Evolutionary conservation across 768 basidiomycete genomes (phyloP), one percentile per base, ranked within the genome.

Genomic region (Guyanaporus albipodus): DNA sequence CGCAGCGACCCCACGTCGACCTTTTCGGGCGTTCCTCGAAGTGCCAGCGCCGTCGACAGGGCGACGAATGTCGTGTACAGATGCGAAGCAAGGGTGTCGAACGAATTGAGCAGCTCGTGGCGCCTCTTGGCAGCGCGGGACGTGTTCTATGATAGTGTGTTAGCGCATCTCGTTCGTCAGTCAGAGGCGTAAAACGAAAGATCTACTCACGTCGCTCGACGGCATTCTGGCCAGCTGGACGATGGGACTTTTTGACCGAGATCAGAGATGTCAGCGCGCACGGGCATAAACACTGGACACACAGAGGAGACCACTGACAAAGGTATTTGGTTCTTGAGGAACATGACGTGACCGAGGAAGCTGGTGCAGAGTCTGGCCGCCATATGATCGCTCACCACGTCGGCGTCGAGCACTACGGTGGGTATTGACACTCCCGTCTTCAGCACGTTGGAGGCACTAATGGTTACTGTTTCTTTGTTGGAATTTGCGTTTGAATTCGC

Each of bases 321-420:
- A 1, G 87, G 87, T 0, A 89, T 72, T 55, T 90, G 87, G 52
- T 77, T 83, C 61, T 90, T 91, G 45, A 90, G 68, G 58, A 86
- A 91, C 15, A 90, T 62, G 2, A 88, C 74, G 58, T 89, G 86
- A 0, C 80, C 79, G 0, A 91, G 67, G 22, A 88, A 63, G 48
- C 76, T 78, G 11, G 73, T 70, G 3, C 85, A 79, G 2, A 91
- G 74, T 18, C 74, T 73, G 1, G 83, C 79, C 9, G 87, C 87
- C 61, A 84, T 71, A 6, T 66, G 68, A 45, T 80, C 78, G 18
- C 75, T 74, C 17, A 90, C 73, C 2, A 55, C 48, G 9, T 80
- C 76, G 4, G 71, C 58, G 36, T 84, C 76, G 27, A 89, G 68
- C 22, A 51, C 38, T 28, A 79, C 65, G 0, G 53, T 64, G 0